Evolutionary conservation across 768 basidiomycete species (phyloP).

Genomic region (Naematelia encephala): DNA sequence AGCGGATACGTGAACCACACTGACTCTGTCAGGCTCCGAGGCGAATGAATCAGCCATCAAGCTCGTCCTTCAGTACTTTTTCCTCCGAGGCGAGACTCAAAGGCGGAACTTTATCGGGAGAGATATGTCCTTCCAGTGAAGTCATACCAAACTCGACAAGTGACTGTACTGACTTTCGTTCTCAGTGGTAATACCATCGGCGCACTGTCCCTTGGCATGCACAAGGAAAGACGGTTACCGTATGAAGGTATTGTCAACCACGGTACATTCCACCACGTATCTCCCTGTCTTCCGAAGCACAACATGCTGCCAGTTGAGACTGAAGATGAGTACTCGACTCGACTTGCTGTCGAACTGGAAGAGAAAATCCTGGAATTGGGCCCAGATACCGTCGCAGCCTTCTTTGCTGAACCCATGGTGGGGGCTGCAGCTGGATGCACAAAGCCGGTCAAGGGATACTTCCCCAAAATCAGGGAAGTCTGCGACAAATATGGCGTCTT

Average conservation of each 20-base stretch:
- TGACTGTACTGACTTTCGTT: neutral
- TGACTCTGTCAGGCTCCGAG: too few species aligned
- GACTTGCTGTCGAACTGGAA: constrained; percentile 75
- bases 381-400: constrained; percentile 64
- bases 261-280: constrained; percentile 70
- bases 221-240: constrained; percentile 53
- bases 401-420: constrained; percentile 57
- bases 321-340: constrained; percentile 73
- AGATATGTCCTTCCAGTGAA: constrained; percentile 77
- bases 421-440: constrained; percentile 81
- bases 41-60: constrained; percentile 87
- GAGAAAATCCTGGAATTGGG: constrained; percentile 79
- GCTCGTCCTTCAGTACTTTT: constrained; percentile 56
- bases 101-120: constrained; percentile 77
- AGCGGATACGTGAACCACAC: too few species aligned
- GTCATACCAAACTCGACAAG: constrained; percentile 52
- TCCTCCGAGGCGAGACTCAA: constrained; percentile 65
- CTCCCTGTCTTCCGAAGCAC: constrained; percentile 80
- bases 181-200: constrained; percentile 50
- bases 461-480: constrained; percentile 64
- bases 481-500: constrained; percentile 56
- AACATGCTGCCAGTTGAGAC: constrained; percentile 69
- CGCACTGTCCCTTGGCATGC: constrained; percentile 66
- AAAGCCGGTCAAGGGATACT: constrained; percentile 76
- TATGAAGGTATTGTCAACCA: constrained; percentile 39